Base-by-base conservation (phyloP, 176 grass and related monocot genomes). In the sorghum (Sorghum bicolor) region DNA sequence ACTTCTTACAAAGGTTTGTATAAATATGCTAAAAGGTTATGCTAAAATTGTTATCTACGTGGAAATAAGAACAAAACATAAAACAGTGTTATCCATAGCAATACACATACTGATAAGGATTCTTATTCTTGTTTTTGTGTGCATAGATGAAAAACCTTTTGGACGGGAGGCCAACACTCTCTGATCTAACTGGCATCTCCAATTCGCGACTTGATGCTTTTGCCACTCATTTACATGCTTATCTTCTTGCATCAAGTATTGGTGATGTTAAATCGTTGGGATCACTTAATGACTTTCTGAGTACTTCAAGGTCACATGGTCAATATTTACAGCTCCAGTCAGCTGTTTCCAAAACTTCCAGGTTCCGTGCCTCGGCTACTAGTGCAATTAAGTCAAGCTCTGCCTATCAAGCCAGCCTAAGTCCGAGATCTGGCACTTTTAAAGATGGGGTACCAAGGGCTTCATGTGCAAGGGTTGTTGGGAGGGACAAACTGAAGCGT, bases 131-230 rank as follows among this genome's bases (percentile, higher is more conserved):
- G 8, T 77, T 73, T 50, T 75, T 69, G 11, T 83, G 12, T 75
- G 39, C 52, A 28, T 84, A 98, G 96, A 96, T 99, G 93, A 99
- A 94, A 90, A 94, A 87, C 84, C 80, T 99, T 78, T 85, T 94
- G 38, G 92, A 65, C 17, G 87, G 87, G 64, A 92, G 84, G 48
- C 96, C 91, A 63, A 92, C 85, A 30, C 85, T 98, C 19, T 92
- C 93, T 48, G 80, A 91, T 80, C 85, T 98, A 33, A 98, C 96
- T 70, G 87, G 93, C 85, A 96, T 96, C n/a, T 92, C 96, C 52
- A 79, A 82, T 73, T 87, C 80, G 6, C 89, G 93, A 66, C 89
- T 99, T 64, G 89, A 94, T 39, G 83, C 91, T 78, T 94, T 99
- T 86, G 93, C 78, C 26, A 87, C 77, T 85, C 86, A 99, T 85